These are phyloP conservation scores for Flaveria trinervia DNA, from an alignment of 129 eudicot genomes.

Conservation along the genomic window DNA sequence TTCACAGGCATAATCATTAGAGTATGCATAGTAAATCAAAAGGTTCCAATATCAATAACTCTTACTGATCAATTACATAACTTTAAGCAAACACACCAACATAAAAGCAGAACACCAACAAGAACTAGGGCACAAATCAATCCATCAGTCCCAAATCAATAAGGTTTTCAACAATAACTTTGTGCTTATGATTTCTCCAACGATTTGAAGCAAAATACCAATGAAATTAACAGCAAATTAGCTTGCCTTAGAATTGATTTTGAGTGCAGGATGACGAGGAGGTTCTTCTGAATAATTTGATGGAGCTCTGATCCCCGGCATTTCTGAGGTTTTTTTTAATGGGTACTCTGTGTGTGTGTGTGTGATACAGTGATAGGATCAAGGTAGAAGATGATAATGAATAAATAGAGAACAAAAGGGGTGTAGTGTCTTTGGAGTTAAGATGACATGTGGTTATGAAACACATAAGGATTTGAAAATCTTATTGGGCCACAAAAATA, in stretches of 20 bases:
- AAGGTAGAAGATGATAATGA: constrained; percentile 6
- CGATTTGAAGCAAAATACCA: no score
- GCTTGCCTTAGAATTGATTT: constrained; percentile 70
- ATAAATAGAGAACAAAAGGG: background rate
- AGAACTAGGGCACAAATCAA: no score
- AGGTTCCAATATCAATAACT: no score
- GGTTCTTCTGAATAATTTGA: constrained; percentile 72
- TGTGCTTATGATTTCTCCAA: no score
- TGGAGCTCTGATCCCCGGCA: constrained; percentile 86
- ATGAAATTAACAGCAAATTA: no score
- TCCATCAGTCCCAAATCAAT: no score
- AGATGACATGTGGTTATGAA: background rate
- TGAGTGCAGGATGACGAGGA: constrained; percentile 69
- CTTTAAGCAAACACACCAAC: no score
- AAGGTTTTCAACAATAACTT: no score
- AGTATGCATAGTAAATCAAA: no score
- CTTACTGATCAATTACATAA: no score
- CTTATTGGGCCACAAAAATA: background rate
- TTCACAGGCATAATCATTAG: background rate
- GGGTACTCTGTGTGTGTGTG: background rate
- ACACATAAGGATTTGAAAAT: background rate
- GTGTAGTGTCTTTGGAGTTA: background rate
- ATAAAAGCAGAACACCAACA: no score
- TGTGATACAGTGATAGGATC: background rate
- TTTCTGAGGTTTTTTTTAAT: constrained; percentile 3